These are phyloP conservation scores for Mycena metata DNA, from an alignment of 768 basidiomycete species.

Conservation along the genomic window DNA sequence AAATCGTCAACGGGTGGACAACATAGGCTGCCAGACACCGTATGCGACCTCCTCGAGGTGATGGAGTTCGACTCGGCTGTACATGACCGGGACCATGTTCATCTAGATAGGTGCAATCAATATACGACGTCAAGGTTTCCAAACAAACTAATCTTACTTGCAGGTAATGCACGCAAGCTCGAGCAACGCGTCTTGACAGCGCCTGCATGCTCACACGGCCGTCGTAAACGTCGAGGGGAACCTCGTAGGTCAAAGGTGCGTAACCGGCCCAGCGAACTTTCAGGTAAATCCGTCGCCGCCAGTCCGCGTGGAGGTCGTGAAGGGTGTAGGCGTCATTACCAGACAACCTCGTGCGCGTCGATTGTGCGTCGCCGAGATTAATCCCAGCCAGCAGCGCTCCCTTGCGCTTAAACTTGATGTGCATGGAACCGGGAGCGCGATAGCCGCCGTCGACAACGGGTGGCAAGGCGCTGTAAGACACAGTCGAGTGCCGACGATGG, in stretches of 20 bases:
- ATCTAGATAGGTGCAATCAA: constrained; percentile 56
- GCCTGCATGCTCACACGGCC: constrained; percentile 76
- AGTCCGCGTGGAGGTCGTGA: constrained; percentile 76
- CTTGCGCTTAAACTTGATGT: constrained; percentile 83
- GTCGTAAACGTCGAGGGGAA: constrained; percentile 77
- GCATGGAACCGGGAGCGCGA: constrained; percentile 61
- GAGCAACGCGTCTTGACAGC: constrained; percentile 74
- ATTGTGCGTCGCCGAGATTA: constrained; percentile 77
- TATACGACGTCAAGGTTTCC: constrained; percentile 5
- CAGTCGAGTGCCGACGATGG: constrained; percentile 64
- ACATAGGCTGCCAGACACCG: constrained; percentile 83
- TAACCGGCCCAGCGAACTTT: constrained; percentile 81
- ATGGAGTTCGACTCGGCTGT: constrained; percentile 78
- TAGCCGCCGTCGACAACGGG: constrained; percentile 58
- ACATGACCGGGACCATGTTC: constrained; percentile 76
- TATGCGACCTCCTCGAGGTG: constrained; percentile 77
- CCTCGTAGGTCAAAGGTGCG: constrained; percentile 77
- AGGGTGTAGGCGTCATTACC: constrained; percentile 73
- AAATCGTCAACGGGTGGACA: constrained; percentile 56
- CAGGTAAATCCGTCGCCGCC: constrained; percentile 69
- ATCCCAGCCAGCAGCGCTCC: constrained; percentile 75
- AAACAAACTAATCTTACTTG: constrained; percentile 59
- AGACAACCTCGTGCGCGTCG: constrained; percentile 67
- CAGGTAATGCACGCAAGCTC: constrained; percentile 82
- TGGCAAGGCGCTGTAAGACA: constrained; percentile 57